Conservation (phyloP, 306 rosid species). For the Corylus heterophylla region DNA sequence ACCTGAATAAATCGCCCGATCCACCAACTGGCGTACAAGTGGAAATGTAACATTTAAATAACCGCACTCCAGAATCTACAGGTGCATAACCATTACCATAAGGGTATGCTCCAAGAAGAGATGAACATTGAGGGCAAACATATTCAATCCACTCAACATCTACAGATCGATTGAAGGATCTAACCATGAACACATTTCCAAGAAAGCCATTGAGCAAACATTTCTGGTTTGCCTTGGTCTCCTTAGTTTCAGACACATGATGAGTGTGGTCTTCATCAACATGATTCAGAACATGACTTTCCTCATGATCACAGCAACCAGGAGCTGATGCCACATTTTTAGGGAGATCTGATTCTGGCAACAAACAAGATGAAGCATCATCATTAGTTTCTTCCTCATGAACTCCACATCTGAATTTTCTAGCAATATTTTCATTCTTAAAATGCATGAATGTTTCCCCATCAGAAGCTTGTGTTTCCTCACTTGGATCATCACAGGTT, state of each 20-base stretch:
- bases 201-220: slow-evolving; percentile 83
- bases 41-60: slow-evolving; percentile 78
- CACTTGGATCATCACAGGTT: slow-evolving; percentile 24
- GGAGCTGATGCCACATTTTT: slow-evolving; percentile 21
- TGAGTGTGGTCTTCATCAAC: slow-evolving; percentile 38
- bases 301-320: slow-evolving; percentile 46
- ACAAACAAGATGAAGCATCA: slow-evolving; percentile 30
- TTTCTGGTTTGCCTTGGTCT: slow-evolving; percentile 52
- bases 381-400: slow-evolving; percentile 25
- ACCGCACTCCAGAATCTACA: slow-evolving; percentile 82
- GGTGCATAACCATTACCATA: slow-evolving; percentile 50
- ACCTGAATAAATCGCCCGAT: slow-evolving; percentile 73
- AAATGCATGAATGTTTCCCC: slow-evolving; percentile 27
- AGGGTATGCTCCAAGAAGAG: slow-evolving; percentile 89
- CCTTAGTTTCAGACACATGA: slow-evolving; percentile 42
- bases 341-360: slow-evolving; percentile 32
- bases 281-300: slow-evolving; percentile 12
- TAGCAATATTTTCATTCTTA: slow-evolving; percentile 38
- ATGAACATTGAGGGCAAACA: slow-evolving; percentile 71
- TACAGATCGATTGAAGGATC: slow-evolving; percentile 62
- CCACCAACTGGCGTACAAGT: slow-evolving; percentile 55
- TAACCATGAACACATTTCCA: slow-evolving; percentile 89
- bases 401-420: slow-evolving; percentile 28
- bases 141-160: slow-evolving; percentile 83
- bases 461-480: slow-evolving; percentile 13